These are phyloP conservation scores for Aureobasidium zeae DNA, from an alignment of 2,329 filamentous ascomycete genomes.

Conservation along the genomic window DNA sequence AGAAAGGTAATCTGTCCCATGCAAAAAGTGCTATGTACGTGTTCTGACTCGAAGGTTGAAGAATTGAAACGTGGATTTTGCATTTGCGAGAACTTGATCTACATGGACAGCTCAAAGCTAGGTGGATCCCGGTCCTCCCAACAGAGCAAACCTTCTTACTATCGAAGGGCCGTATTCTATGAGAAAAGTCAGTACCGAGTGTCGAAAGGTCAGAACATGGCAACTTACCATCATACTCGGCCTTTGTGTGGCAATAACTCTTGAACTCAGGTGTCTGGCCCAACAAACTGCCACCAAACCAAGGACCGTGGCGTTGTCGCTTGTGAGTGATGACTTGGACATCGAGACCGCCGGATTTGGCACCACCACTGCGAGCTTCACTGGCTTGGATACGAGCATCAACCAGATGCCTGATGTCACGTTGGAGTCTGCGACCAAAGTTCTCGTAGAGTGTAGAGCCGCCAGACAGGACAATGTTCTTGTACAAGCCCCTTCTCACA, in stretches of 20 bases:
- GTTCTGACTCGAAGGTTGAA: no score
- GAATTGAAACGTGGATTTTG: no score
- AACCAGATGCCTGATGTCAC: constrained; percentile 93
- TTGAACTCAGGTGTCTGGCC: constrained; percentile 97
- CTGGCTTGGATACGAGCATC: constrained; percentile 88
- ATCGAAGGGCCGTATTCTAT: constrained; percentile 95
- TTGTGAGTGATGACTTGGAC: constrained; percentile 97
- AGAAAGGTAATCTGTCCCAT: no score
- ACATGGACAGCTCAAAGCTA: constrained; percentile 34
- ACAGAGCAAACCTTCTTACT: constrained; percentile 83
- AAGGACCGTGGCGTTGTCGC: constrained; percentile 91
- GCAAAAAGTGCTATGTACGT: no score
- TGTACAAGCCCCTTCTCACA: constrained; percentile 92
- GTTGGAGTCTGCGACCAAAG: constrained; percentile 89
- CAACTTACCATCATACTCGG: constrained; percentile 60
- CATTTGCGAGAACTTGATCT: no score
- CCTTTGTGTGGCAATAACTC: constrained; percentile 84
- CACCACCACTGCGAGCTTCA: constrained; percentile 82
- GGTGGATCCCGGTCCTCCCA: constrained; percentile 82
- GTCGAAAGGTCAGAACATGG: neutral
- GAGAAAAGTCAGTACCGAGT: constrained; percentile 14
- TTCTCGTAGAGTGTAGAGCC: constrained; percentile 98
- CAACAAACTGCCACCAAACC: constrained; percentile 94
- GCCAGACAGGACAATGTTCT: constrained; percentile 97
- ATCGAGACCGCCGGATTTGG: constrained; percentile 86